Evolutionary conservation across 1,284 basidiomycete species (phyloP).

Genomic region (Cystobasidium sp.): DNA sequence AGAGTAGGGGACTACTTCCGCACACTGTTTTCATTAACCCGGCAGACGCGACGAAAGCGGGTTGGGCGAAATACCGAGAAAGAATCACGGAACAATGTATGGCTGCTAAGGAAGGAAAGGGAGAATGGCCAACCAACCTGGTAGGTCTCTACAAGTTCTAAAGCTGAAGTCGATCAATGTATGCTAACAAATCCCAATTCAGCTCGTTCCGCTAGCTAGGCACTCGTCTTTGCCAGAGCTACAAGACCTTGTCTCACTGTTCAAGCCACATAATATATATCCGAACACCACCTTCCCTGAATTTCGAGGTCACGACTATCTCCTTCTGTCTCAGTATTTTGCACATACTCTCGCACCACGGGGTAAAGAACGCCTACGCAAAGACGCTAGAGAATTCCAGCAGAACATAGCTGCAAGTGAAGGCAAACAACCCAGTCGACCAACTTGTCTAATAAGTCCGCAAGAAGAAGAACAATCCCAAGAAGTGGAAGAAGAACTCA

Average conservation of each 20-base stretch:
- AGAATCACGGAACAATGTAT: constrained; percentile 61
- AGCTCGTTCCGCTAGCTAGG: constrained; percentile 80
- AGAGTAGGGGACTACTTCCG: constrained; percentile 20
- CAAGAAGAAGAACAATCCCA: constrained; percentile 23
- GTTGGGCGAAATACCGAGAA: constrained; percentile 68
- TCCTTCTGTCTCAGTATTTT: constrained; percentile 76
- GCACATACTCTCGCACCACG: constrained; percentile 61
- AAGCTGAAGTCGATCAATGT: background rate
- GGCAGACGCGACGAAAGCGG: constrained; percentile 65
- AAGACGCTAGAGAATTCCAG: constrained; percentile 40
- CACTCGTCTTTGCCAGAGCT: constrained; percentile 86
- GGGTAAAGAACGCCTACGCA: constrained; percentile 51
- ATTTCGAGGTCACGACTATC: constrained; percentile 63
- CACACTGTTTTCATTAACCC: constrained; percentile 76
- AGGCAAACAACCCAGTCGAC: background rate
- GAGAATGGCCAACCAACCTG: constrained; percentile 64
- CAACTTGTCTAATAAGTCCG: background rate
- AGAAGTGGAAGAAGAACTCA: constrained; percentile 17
- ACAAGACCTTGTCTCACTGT: constrained; percentile 73
- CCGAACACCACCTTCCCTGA: constrained; percentile 76
- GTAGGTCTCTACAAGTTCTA: constrained; percentile 59
- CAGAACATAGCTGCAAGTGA: background rate
- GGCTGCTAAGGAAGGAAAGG: constrained; percentile 12
- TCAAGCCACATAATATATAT: constrained; percentile 72
- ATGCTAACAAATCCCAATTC: constrained; percentile 1